A percentile compares a stretch with the other conserved stretches of the same genome.
phyloP scores from a whole-genome alignment of 805 yeast species.

The Yarrowia sp. region DNA sequence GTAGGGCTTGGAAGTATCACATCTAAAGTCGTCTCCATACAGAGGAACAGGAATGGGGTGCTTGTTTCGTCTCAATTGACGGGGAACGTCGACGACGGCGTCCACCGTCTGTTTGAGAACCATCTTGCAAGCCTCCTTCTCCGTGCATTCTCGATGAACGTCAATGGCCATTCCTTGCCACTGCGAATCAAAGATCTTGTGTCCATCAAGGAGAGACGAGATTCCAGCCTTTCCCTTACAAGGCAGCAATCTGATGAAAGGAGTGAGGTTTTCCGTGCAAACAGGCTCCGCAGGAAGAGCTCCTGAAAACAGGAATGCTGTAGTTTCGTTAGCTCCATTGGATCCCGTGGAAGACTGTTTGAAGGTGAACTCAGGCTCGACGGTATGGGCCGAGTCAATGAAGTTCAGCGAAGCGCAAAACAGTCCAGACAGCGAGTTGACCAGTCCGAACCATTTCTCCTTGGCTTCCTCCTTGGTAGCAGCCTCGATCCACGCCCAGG shows the following conservation, averaged over 20 bases:
- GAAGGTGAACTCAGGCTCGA: conserved; percentile 57
- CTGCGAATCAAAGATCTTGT: conserved; percentile 79
- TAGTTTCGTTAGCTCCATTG: conserved; percentile 25
- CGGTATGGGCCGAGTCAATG: conserved; percentile 79
- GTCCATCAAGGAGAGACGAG: conserved; percentile 85
- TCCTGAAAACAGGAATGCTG: conserved; percentile 68
- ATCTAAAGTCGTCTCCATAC: conserved; percentile 70
- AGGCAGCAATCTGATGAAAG: conserved; percentile 87
- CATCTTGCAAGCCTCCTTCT: conserved; percentile 40
- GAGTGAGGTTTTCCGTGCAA: conserved; percentile 96
- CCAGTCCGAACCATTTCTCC: conserved; percentile 70
- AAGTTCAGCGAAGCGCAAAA: conserved; percentile 95
- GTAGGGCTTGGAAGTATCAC: conserved; percentile 68
- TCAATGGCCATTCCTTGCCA: conserved; percentile 97
- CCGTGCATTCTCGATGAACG: conserved; percentile 61
- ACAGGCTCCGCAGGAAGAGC: conserved; percentile 94
- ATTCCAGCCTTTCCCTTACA: conserved; percentile 92
- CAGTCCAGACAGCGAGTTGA: conserved; percentile 82
- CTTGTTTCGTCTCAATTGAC: conserved; percentile 64
- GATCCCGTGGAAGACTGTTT: conserved; percentile 47
- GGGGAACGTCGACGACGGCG: conserved; percentile 73
- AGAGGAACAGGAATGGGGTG: conserved; percentile 84
- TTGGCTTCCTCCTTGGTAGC: conserved; percentile 60
- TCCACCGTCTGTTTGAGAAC: conserved; percentile 70
- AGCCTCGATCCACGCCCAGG: conserved; percentile 87